Percentiles rank a stretch among this genome's conserved stretches.
These are phyloP conservation scores for Tolypocladium tropicale DNA, from an alignment of 2,329 filamentous ascomycete species.

Conservation along the genomic window DNA sequence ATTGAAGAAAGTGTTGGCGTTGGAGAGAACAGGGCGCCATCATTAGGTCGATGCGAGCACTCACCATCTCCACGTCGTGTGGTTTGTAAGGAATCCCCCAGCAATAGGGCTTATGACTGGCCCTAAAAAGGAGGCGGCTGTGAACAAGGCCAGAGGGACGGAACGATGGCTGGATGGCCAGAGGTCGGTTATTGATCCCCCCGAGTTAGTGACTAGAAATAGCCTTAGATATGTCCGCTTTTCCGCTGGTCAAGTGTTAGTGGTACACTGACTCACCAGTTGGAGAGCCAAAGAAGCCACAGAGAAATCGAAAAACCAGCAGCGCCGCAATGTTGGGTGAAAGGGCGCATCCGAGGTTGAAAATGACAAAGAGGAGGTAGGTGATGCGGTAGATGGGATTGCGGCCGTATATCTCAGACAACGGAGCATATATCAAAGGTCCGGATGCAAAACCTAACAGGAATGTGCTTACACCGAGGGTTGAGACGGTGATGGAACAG, in stretches of 20 bases:
- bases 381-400: background rate
- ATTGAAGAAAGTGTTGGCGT: background rate
- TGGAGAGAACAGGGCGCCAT: background rate
- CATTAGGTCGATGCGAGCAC: background rate
- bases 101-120: background rate
- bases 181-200: background rate
- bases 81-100: background rate
- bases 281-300: background rate
- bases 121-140: background rate
- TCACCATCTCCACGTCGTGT: background rate
- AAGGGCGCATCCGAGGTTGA: background rate
- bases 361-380: background rate
- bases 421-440: background rate
- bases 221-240: background rate
- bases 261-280: background rate
- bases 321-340: background rate
- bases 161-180: background rate
- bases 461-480: background rate
- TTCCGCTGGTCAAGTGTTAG: background rate
- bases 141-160: background rate
- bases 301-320: background rate
- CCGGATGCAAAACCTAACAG: background rate
- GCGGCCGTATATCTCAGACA: background rate
- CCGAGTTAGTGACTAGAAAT: background rate
- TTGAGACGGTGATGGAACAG: background rate